These are phyloP conservation scores for Friedmanniomyces simplex DNA, from an alignment of 495 filamentous ascomycete genomes.

Conservation along the genomic window DNA sequence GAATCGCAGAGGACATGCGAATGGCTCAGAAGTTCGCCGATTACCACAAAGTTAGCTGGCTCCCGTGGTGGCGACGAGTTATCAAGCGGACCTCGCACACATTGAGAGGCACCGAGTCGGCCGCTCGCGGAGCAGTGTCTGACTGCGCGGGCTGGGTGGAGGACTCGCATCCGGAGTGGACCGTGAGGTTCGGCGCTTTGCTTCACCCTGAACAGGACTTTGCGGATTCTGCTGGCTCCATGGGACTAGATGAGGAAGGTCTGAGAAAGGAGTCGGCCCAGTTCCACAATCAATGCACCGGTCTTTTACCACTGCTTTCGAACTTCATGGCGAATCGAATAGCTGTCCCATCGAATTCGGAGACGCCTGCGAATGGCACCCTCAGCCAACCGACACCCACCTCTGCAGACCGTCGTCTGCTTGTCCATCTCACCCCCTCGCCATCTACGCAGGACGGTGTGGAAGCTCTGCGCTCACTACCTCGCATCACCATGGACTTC, in stretches of 20 bases:
- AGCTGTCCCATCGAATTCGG: too few species aligned
- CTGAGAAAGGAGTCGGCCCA: neutral
- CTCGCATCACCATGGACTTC: slow-evolving; percentile 2
- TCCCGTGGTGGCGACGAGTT: neutral
- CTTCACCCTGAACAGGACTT: neutral
- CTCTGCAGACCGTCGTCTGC: neutral
- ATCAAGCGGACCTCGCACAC: neutral
- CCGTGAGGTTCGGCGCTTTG: neutral
- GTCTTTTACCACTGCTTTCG: neutral
- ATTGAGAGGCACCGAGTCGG: neutral
- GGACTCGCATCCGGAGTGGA: neutral
- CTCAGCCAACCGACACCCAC: too few species aligned
- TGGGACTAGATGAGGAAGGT: neutral
- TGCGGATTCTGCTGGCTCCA: neutral
- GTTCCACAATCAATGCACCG: neutral
- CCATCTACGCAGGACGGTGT: neutral
- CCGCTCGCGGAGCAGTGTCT: neutral
- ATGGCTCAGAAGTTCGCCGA: too few species aligned
- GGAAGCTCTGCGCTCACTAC: neutral
- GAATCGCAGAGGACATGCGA: neutral
- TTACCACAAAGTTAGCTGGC: neutral
- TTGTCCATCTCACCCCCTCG: slow-evolving; percentile 4
- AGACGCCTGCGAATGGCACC: neutral
- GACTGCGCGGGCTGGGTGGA: neutral
- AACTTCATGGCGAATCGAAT: neutral